These are phyloP conservation scores for Kwoniella bestiolae DNA, from an alignment of 768 basidiomycete genomes.

Conservation along the genomic window DNA sequence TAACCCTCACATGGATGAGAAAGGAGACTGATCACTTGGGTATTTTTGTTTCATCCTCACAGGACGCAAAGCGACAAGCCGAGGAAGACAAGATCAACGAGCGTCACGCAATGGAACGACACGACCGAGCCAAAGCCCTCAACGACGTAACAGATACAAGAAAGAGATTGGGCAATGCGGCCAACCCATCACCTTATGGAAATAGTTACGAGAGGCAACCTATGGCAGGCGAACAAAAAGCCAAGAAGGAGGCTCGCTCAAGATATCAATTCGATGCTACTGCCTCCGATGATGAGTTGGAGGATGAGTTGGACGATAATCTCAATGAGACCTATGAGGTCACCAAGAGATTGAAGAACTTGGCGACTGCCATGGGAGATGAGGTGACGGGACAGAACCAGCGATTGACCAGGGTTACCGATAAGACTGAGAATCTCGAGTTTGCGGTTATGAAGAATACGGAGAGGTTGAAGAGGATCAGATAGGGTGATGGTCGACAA, in stretches of 20 bases:
- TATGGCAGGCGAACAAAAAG: constrained; percentile 62
- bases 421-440: constrained; percentile 78
- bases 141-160: constrained; percentile 84
- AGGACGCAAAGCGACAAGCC: constrained; percentile 79
- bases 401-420: constrained; percentile 74
- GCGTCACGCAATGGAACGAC: constrained; percentile 84
- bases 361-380: constrained; percentile 80
- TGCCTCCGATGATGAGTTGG: constrained; percentile 88
- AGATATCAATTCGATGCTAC: constrained; percentile 90
- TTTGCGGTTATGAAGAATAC: constrained; percentile 78
- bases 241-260: constrained; percentile 71
- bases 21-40: too few relatives aligned
- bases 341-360: constrained; percentile 74
- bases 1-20: too few relatives aligned
- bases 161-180: constrained; percentile 77
- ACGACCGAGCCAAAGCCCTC: constrained; percentile 82
- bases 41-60: too few relatives aligned
- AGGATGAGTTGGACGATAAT: constrained; percentile 92
- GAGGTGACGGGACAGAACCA: constrained; percentile 86
- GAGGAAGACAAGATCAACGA: constrained; percentile 80
- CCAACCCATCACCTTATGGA: constrained; percentile 64
- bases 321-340: constrained; percentile 81
- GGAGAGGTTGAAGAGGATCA: constrained; percentile 66
- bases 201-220: constrained; percentile 60
- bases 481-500: constrained; percentile 18